Conservation (phyloP, 1,284 basidiomycete genomes). For the Rhodotorula glutinis region DNA sequence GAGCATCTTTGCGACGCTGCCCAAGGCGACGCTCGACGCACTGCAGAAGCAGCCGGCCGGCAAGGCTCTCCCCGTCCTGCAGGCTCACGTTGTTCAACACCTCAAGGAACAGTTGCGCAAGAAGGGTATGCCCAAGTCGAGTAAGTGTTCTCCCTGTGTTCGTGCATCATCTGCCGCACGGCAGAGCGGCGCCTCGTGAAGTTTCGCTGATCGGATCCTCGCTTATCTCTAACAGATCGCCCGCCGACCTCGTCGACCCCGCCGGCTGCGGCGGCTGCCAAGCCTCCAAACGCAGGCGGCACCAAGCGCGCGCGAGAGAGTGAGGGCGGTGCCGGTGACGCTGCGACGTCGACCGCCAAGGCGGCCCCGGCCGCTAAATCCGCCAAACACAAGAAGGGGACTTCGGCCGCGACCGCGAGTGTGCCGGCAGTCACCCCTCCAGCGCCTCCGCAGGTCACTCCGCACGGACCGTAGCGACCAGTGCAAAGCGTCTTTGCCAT, state of each 20-base stretch:
- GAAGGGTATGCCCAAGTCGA: neutral
- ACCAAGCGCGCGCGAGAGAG: constrained; percentile 15
- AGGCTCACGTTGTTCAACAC: constrained; percentile 76
- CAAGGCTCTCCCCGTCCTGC: constrained; percentile 75
- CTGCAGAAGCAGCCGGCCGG: constrained; percentile 77
- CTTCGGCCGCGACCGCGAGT: neutral
- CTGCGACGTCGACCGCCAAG: neutral
- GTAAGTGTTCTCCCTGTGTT: constrained; percentile 1
- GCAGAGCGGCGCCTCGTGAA: no score
- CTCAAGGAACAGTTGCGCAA: constrained; percentile 69
- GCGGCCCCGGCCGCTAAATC: neutral
- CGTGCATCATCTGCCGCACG: no score
- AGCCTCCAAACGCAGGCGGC: neutral
- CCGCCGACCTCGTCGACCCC: no score
- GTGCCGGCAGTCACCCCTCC: no score
- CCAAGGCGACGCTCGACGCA: constrained; percentile 66
- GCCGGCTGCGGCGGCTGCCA: neutral
- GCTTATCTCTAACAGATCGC: no score
- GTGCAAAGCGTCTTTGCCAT: no score
- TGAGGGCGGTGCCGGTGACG: constrained; percentile 7
- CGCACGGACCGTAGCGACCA: no score
- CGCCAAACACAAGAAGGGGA: neutral
- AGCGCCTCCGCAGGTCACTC: no score
- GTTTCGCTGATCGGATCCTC: no score
- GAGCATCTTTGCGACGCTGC: constrained; percentile 73